A percentile compares a stretch with the other conserved stretches of the same genome.
Conservation (phyloP, 2,329 filamentous ascomycete genomes). For the Penicillium sp. region DNA sequence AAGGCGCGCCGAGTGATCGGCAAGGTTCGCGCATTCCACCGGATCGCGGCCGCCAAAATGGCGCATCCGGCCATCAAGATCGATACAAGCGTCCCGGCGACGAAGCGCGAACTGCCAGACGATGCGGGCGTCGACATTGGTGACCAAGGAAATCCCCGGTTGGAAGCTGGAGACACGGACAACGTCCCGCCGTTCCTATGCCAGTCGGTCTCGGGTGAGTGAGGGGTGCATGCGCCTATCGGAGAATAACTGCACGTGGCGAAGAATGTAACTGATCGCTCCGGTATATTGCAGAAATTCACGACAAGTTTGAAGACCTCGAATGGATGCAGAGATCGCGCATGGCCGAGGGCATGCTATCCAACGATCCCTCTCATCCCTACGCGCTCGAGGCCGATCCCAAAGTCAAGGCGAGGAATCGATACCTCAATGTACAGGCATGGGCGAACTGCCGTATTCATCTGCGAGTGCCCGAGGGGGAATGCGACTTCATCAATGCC, state of each 20-base stretch:
- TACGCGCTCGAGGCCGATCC: constrained; percentile 57
- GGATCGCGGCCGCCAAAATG: constrained; percentile 40
- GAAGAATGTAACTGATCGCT: constrained; percentile 14
- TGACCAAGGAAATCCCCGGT: constrained; percentile 27
- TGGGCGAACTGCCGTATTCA: constrained; percentile 82
- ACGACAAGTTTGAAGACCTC: constrained; percentile 57
- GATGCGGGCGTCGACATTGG: constrained; percentile 29
- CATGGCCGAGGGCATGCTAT: constrained; percentile 44
- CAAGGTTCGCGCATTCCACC: constrained; percentile 39
- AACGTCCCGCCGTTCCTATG: constrained; percentile 37
- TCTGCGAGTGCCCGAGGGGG: constrained; percentile 67
- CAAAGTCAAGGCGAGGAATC: constrained; percentile 62
- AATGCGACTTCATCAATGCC: constrained; percentile 77
- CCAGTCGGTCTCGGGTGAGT: constrained; percentile 37
- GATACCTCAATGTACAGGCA: constrained; percentile 84
- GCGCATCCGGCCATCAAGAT: constrained; percentile 39
- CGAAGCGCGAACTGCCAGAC: constrained; percentile 38
- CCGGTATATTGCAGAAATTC: constrained; percentile 46
- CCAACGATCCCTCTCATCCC: constrained; percentile 46
- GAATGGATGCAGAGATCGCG: constrained; percentile 57
- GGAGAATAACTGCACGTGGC: constrained; percentile 19
- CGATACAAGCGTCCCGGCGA: constrained; percentile 36
- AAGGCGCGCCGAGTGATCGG: constrained; percentile 41
- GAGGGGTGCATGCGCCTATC: constrained; percentile 16
- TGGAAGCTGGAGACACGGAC: constrained; percentile 29